Base-by-base conservation (phyloP, 192 early-diverging fungal species). In the Podila epigama region DNA sequence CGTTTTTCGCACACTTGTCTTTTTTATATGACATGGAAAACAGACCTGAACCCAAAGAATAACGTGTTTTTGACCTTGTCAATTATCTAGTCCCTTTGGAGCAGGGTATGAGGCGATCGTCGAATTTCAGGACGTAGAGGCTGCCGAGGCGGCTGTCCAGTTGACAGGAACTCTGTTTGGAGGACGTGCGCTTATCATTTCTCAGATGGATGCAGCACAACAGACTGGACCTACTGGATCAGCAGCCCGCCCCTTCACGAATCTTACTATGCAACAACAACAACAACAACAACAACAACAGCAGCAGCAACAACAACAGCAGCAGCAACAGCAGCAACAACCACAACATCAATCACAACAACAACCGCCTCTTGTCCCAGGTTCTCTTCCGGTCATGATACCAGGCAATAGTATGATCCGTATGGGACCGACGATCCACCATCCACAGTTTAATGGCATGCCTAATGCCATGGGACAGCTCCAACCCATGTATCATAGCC, bases 151-250 rank as follows among this genome's bases (percentile, higher is more conserved):
- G 44, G 73, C 73, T 31, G 63, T 60, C 10, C 73, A 68, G 52
- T 37, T 77, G 6, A 59, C 73, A 64, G 73, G 73, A 61, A 77
- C 73, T n/a, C 32, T 77, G 29, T 77, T 77, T 64, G 73, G 65
- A 32, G 73, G 73, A 12, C 44, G 73, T 20, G 53, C 73, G 12
- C 39, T 77, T 20, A n/a, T 58, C 34, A 56, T 77, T 1, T 68
- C 73, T 1, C 56, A 57, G 35, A 77, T 77, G 73, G 73, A 77
- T n/a, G 62, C 66, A 8, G 68, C 73, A 15, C 15, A 68, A 7
- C 60, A 60, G 0, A 4, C 60, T n/a, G 27, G 50, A 6, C 28
- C 66, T 13, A 13, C 29, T 28, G 27, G 13, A n/a, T 31, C 72
- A 41, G 29, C 52, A 58, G 55, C 48, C 15, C 60, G 63, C 12